A percentile compares a stretch with the other conserved stretches of the same genome.
Conservation (phyloP, 148 eudicot species). For the Amaranthus hypochondriacus region DNA sequence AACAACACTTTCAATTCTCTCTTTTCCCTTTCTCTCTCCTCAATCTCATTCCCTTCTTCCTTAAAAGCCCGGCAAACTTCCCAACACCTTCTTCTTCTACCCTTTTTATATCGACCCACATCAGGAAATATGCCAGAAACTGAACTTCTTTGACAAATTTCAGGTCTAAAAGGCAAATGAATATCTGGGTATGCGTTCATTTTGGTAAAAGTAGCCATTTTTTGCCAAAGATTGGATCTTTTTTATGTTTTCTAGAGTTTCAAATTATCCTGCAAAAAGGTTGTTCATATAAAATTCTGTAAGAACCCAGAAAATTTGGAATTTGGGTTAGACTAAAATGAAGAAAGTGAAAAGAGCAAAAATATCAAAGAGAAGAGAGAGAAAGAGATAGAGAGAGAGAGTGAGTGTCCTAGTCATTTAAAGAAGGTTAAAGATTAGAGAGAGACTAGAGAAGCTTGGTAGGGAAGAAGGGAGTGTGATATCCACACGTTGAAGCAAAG, state of each 20-base stretch:
- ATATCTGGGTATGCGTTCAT: constrained; percentile 34
- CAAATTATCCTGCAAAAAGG: background rate
- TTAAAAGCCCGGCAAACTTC: constrained; percentile 56
- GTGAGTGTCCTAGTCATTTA: background rate
- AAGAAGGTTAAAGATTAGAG: background rate
- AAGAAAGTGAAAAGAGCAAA: background rate
- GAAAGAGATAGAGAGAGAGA: background rate
- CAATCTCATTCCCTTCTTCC: constrained; percentile 29
- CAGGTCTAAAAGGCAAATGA: constrained; percentile 29
- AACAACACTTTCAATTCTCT: constrained; percentile 3
- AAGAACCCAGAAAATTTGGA: background rate
- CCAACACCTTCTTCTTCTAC: constrained; percentile 25
- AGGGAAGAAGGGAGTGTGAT: constrained; percentile 54
- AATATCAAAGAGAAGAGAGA: constrained; percentile 2
- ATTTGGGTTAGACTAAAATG: background rate
- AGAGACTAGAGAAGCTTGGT: background rate
- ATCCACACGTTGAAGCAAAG: constrained; percentile 86
- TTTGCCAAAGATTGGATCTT: constrained; percentile 9
- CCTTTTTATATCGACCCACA: constrained; percentile 25
- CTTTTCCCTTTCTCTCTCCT: constrained; percentile 23
- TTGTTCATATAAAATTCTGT: background rate
- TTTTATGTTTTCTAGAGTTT: background rate
- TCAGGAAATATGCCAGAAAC: constrained; percentile 21
- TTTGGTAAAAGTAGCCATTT: constrained; percentile 51
- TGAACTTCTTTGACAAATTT: constrained; percentile 31